Base-by-base conservation (phyloP, 2,329 filamentous ascomycete species). In the Pseudofabraea citricarpa region DNA sequence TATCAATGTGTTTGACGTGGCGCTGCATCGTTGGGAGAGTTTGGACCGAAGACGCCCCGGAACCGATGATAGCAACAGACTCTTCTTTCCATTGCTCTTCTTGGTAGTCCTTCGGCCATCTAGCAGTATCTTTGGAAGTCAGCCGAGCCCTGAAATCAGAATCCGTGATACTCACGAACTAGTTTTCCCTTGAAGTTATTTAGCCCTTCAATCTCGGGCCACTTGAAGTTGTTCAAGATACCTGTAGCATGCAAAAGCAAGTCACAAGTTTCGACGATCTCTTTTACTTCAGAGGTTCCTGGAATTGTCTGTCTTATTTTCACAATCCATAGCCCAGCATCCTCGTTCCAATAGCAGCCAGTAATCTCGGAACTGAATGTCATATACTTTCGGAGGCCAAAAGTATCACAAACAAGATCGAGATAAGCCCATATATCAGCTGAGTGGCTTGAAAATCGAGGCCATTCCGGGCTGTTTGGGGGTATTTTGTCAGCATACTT, bases 351-450 rank as follows among this genome's bases (percentile, higher is more conserved):
- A 39, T 68, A 67, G 16, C 67, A 66, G 4, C 68, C 67, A 1
- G 65, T 56, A 10, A 74, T 65, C 49, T 72, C 63, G 7, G 67
- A 71, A 43, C 71, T 68, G 59, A 76, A 74, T 2, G 57, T 69
- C 70, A 76, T 75, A 55, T 73, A 74, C 47, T 74, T 73, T 33
- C 68, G 63, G 3, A 76, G 59, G 33, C 66, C 69, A 44, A 73
- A 75, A 0, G 63, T 65, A 4, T 73, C 60, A 50, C 67, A 70
- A 13, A 76, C 68, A 48, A 70, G 71, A 43, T 68, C 56, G 0
- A 75, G 62, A 46, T 75, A 75, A 5, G 45, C 63, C 65, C 71
- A 65, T 20, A 81, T 77, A 54, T 81, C 78, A 51, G 77, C 70
- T 49, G 81, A 75, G 0, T 71, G 71, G 0, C 77, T 74, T 47